Evolutionary conservation across 73 alveolate genomes (phyloP), one percentile per base, ranked within the genome.

Genomic region (Halteria grandinella): DNA sequence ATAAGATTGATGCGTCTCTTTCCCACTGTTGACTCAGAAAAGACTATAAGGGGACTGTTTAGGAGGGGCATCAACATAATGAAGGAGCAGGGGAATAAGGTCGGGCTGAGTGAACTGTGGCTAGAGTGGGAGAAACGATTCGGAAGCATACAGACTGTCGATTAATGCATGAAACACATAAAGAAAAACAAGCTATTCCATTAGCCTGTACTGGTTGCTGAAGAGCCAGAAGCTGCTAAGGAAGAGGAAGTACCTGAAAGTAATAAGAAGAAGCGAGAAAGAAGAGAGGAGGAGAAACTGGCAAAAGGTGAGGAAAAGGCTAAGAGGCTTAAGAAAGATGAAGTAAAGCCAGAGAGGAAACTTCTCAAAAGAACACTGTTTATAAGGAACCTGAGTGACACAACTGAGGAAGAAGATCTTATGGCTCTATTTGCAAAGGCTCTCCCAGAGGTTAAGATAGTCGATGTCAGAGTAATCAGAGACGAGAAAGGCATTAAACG

Each of bases 51-150:
- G 31, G 85, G 85, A 12, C 37, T 73, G 55, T 73, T 54, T 28
- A 73, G 41, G 55, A 52, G 85, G 55, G 85, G 76, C 1, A 14
- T 73, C 11, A 24, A 73, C 31, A 3, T 48, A 40, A 51, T 36
- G 1, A 51, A 36, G 28, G 85, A 73, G n/a, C n/a, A n/a, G n/a
- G n/a, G n/a, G 20, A 55, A 73, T 36, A 73, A 73, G 43, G 49
- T 12, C 21, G 11, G 18, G n/a, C 17, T 73, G 3, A 75, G 50
- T 21, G 74, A 73, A 12, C 55, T 73, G 11, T 73, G 85, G 85
- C 47, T 73, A 3, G 75, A 73, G 39, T 73, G 85, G 85, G 85
- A 73, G 51, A 73, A 55, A 37, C 52, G 83, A 27, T 73, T 73
- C 55, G 33, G 59, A 1, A 53, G 57, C 20, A 54, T 54, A 20